Evolutionary conservation across 139 green algal genomes (phyloP).

Genomic region (Pleodorina starrii): DNA sequence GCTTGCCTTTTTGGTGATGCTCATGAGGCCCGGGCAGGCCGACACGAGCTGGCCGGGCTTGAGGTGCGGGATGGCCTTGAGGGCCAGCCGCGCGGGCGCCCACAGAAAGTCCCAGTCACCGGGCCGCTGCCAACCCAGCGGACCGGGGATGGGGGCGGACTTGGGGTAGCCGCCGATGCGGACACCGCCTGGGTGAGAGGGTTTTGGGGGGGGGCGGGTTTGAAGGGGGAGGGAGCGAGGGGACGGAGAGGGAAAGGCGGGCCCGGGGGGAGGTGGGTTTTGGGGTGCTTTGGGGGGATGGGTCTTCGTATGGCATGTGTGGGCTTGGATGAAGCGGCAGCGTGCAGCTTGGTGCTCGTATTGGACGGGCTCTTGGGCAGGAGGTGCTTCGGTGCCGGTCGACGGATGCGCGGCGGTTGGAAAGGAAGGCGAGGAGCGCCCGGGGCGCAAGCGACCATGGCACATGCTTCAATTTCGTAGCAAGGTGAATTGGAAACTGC

Average conservation of each 20-base stretch:
- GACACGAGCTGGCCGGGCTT: slow-evolving; percentile 71
- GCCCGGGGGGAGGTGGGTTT: not conserved
- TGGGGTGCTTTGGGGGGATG: not conserved
- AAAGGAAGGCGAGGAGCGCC: too few species aligned
- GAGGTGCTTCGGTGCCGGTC: too few species aligned
- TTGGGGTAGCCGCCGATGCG: slow-evolving; percentile 75
- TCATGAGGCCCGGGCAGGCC: slow-evolving; percentile 65
- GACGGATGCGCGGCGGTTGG: too few species aligned
- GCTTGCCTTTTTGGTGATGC: slow-evolving; percentile 70
- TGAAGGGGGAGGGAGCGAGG: too few species aligned
- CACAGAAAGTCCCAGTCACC: slow-evolving; percentile 78
- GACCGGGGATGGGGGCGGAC: slow-evolving; percentile 61
- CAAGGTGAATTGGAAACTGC: too few species aligned
- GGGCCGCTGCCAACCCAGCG: slow-evolving; percentile 65
- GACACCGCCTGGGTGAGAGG: slow-evolving; percentile 69
- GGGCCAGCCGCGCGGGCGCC: slow-evolving; percentile 67
- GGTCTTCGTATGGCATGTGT: not conserved
- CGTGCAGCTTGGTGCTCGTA: too few species aligned
- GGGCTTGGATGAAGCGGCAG: too few species aligned
- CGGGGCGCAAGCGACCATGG: too few species aligned
- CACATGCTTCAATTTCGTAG: too few species aligned
- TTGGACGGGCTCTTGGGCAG: too few species aligned
- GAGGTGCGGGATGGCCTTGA: slow-evolving; percentile 56
- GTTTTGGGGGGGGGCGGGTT: too few species aligned
- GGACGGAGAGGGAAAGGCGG: too few species aligned